Base-by-base conservation (phyloP, 2,329 filamentous ascomycete genomes). In the Dryadomyces quercivorus region DNA sequence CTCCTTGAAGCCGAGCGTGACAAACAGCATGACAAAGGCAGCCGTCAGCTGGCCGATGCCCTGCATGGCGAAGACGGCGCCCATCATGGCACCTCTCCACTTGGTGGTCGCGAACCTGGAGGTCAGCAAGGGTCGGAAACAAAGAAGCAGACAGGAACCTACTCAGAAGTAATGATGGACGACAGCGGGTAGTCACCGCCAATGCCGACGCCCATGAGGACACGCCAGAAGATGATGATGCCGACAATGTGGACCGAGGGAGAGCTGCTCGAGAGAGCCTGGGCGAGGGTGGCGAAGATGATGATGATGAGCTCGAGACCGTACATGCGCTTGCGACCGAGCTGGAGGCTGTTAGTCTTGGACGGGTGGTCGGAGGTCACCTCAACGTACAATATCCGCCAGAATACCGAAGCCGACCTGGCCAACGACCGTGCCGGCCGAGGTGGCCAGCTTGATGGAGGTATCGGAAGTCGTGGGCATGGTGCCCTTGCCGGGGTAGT, bases 51-150 rank as follows among this genome's bases (percentile, higher is more conserved):
- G 88, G 20, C 88, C 88, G 52, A 93, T 77, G 59, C 88, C 87
- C 67, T 94, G 88, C 86, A 91, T 92, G 61, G 87, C 86, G 63
- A 93, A 93, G 53, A 93, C 88, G 16, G 86, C 77, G 38, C 81
- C 86, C 84, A 94, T 91, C 84, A 93, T 93, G 59, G 86, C 86
- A 61, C 87, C 88, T 68, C 88, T 75, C 82, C 86, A 91, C 69
- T 85, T 89, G 53, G 87, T 92, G 4, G 85, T 91, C 12, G 88
- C 86, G 63, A 93, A 93, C 47, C 55, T 57, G 50, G 1, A 3
- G 10, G 34, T 22, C 2, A 21, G 50, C 3, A 5, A n/a, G 31
- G 18, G 36, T 22, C 4, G 20, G 5, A 47, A 21, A 9, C 4
- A 54, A 36, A 50, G 10, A 31, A 43, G 18, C 22, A 7, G 9